Percentiles rank a stretch among this genome's conserved stretches.
Conservation (phyloP, 306 rosid genomes). For the Glycyrrhiza uralensis region DNA sequence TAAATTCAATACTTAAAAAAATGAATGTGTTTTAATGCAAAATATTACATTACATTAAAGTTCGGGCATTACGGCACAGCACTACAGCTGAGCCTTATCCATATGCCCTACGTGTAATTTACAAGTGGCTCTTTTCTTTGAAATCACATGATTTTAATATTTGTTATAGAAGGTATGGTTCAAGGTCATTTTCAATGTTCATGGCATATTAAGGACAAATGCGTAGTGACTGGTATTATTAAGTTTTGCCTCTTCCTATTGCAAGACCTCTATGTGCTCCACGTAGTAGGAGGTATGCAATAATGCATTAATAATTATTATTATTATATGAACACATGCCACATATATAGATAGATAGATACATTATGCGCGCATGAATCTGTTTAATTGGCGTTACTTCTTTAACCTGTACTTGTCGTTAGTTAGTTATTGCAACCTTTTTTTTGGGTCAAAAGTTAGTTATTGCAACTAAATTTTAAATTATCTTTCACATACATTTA, state of each 20-base stretch:
- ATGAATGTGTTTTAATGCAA: too few relatives aligned
- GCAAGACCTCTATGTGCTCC: conserved; percentile 4
- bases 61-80: neutral
- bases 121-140: neutral
- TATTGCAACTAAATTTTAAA: neutral
- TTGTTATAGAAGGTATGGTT: neutral
- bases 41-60: too few relatives aligned
- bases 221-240: neutral
- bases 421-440: neutral
- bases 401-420: neutral
- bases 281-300: neutral
- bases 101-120: neutral
- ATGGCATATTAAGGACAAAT: conserved; percentile 1
- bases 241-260: conserved; percentile 1
- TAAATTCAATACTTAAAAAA: neutral
- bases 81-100: neutral
- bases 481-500: too few relatives aligned
- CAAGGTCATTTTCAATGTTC: conserved; percentile 19
- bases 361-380: conserved; percentile 19
- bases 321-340: neutral
- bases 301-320: too few relatives aligned
- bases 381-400: neutral
- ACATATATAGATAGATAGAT: too few relatives aligned
- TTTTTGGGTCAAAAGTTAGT: too few relatives aligned
- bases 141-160: neutral